Percentiles rank a stretch among this genome's conserved stretches.
phyloP scores from a whole-genome alignment of 106 monocot species.

The Ottelia alismoides region DNA sequence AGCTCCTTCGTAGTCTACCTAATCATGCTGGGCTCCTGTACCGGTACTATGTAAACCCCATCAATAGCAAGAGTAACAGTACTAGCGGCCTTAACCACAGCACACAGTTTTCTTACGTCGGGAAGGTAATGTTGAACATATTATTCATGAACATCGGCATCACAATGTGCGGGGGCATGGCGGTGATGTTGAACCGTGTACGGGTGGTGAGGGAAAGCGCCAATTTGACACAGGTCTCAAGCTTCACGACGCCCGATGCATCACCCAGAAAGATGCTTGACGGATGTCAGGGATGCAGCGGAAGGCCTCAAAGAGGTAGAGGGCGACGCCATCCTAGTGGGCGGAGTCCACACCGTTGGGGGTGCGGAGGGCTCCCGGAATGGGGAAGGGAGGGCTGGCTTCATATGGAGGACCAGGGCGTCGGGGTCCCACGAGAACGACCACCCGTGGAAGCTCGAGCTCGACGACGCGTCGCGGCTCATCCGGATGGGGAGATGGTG shows the following conservation, averaged over 20 bases:
- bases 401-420: too few relatives aligned
- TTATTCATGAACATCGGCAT: constrained; percentile 32
- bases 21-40: constrained; percentile 21
- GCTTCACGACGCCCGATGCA: constrained; percentile 7
- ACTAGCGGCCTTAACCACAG: constrained; percentile 31
- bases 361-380: too few relatives aligned
- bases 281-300: too few relatives aligned
- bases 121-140: constrained; percentile 27
- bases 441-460: too few relatives aligned
- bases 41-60: constrained; percentile 47
- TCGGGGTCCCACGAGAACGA: too few relatives aligned
- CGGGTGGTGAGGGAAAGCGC: background rate
- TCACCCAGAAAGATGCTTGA: constrained; percentile 19
- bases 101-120: constrained; percentile 9
- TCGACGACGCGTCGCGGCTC: too few relatives aligned
- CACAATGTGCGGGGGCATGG: constrained; percentile 8
- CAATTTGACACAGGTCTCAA: constrained; percentile 20
- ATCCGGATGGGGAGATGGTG: too few relatives aligned
- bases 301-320: too few relatives aligned
- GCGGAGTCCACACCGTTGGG: too few relatives aligned
- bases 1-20: constrained; percentile 39
- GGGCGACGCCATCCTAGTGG: too few relatives aligned
- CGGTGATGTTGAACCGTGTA: constrained; percentile 41
- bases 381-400: too few relatives aligned
- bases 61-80: too few relatives aligned